Evolutionary conservation across 345 rosid genomes (phyloP).

Genomic region (Lepidium sativum): DNA sequence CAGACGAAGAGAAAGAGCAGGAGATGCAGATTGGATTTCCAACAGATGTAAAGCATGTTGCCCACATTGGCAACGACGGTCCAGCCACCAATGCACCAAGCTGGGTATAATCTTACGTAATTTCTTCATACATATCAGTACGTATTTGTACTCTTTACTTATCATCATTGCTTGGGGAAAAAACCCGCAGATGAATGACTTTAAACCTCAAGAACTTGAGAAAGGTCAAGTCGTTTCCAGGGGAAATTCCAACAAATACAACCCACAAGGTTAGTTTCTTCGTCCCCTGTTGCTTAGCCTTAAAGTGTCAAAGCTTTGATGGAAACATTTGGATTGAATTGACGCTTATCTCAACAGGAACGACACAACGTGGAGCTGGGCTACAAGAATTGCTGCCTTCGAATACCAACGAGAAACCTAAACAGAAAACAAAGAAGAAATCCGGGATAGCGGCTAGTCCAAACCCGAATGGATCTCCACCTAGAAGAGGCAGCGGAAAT

Average conservation of each 20-base stretch:
- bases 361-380: constrained; percentile 13
- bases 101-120: constrained; percentile 36
- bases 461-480: constrained; percentile 7
- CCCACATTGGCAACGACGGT: constrained; percentile 87
- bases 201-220: constrained; percentile 25
- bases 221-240: constrained; percentile 23
- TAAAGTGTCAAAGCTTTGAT: not conserved
- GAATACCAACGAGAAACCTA: constrained; percentile 13
- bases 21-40: constrained; percentile 88
- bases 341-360: constrained; percentile 2
- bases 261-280: constrained; percentile 13
- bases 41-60: constrained; percentile 96
- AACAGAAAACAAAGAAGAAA: constrained; percentile 23
- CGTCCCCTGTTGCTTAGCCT: not conserved
- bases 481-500: constrained; percentile 17
- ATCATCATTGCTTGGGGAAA: not conserved
- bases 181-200: constrained; percentile 24
- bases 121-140: not conserved
- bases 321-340: not conserved
- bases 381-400: constrained; percentile 19
- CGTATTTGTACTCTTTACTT: not conserved
- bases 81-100: constrained; percentile 46
- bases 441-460: not conserved
- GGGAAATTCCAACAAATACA: constrained; percentile 26
- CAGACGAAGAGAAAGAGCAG: constrained; percentile 68